Conservation (phyloP, 768 basidiomycete species). For the Boletus sensibilis region DNA sequence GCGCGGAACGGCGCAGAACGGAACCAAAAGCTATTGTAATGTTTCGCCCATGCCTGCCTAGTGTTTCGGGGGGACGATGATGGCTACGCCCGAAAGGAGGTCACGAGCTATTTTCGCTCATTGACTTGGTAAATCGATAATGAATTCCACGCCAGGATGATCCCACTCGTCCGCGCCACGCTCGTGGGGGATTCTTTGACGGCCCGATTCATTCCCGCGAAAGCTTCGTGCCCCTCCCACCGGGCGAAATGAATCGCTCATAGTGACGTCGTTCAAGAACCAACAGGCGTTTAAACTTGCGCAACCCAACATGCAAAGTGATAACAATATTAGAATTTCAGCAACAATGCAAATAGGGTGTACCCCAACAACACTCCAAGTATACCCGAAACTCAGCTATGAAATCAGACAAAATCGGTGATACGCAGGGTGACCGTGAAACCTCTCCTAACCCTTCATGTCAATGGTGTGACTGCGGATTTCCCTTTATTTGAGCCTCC, state of each 20-base stretch:
- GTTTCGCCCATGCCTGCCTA: neutral
- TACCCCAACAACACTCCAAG: neutral
- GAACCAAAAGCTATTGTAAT: neutral
- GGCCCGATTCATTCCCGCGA: conserved; percentile 25
- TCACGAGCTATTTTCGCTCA: neutral
- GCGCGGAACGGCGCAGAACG: neutral
- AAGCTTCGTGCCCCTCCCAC: neutral
- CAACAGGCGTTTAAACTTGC: neutral
- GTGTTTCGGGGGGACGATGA: neutral
- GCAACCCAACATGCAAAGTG: neutral
- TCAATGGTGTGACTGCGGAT: conserved; percentile 6
- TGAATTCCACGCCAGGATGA: neutral
- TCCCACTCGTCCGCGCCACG: neutral
- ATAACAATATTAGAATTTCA: neutral
- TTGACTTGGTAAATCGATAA: neutral
- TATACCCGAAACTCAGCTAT: conserved; percentile 8
- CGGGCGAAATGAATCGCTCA: neutral
- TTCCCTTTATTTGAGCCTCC: conserved; percentile 17
- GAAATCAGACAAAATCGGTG: neutral
- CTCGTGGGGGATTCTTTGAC: neutral
- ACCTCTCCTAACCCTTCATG: conserved; percentile 3
- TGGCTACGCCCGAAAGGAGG: too few relatives aligned
- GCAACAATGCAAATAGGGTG: conserved; percentile 1
- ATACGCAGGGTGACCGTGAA: neutral
- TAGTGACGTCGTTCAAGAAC: neutral